Conservation (phyloP, 176 grass and related monocot genomes). For the Zoysia pacifica region DNA sequence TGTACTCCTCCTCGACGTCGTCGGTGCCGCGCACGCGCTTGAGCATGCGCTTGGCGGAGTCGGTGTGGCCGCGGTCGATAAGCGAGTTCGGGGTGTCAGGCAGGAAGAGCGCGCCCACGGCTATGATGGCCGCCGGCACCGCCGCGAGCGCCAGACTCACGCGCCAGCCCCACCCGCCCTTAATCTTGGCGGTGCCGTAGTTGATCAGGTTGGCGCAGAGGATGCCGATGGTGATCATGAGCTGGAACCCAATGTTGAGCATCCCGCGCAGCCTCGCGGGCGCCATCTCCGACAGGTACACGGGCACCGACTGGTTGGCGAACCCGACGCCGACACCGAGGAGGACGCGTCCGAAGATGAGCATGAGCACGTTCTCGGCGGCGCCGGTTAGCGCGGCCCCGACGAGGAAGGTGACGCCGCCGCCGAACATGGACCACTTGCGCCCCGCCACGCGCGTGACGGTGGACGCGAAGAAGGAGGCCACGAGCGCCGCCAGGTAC, state of each 20-base stretch:
- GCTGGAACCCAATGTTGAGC: conserved; percentile 97
- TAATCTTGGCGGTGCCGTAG: conserved; percentile 84
- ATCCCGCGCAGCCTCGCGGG: conserved; percentile 82
- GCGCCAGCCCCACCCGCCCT: conserved; percentile 82
- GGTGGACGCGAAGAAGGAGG: conserved; percentile 73
- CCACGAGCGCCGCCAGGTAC: conserved; percentile 80
- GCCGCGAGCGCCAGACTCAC: conserved; percentile 81
- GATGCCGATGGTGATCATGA: conserved; percentile 96
- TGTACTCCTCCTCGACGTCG: conserved; percentile 78
- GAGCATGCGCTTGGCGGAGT: conserved; percentile 67
- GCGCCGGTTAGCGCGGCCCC: conserved; percentile 79
- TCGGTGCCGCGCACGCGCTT: conserved; percentile 82
- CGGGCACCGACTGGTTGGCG: conserved; percentile 92
- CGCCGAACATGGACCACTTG: conserved; percentile 96
- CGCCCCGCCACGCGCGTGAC: conserved; percentile 73
- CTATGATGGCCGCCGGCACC: conserved; percentile 78
- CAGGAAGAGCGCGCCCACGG: conserved; percentile 82
- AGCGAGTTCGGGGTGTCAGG: conserved; percentile 96
- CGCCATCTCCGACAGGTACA: conserved; percentile 97
- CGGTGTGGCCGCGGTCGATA: conserved; percentile 72
- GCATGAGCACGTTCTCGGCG: conserved; percentile 62
- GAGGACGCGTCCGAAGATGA: conserved; percentile 91
- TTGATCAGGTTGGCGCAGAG: conserved; percentile 82
- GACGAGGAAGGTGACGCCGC: conserved; percentile 81
- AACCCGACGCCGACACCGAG: conserved; percentile 94